Evolutionary conservation across 2,329 filamentous ascomycete genomes (phyloP), one percentile per base, ranked within the genome.

Genomic region (Aspergillus chevalieri): DNA sequence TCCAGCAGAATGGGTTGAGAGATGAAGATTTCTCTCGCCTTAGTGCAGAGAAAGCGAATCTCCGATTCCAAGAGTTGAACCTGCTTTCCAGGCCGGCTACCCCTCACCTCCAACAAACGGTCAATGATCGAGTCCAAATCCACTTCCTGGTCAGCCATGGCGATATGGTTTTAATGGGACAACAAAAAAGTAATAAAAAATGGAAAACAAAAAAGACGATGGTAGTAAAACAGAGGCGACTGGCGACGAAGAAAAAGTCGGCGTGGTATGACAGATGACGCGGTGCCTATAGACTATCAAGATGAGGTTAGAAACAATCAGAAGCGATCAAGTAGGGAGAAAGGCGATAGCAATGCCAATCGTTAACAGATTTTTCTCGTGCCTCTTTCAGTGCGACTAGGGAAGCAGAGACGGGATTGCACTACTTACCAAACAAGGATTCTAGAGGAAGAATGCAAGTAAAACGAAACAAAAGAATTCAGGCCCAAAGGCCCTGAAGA

Each of bases 91-190:
- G 93, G 93, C 68, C 93, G 86, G 81, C 91, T 96, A 71, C 92
- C 93, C 76, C 93, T 87, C 70, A 97, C 93, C 78, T 98, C 93
- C 69, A 97, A 81, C 68, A 98, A 83, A 74, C 93, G 85, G 75
- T 97, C 92, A 80, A 98, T 97, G 84, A 97, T 95, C 67, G 91
- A 96, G 76, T 98, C 93, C 78, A 98, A 82, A 78, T 97, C 92
- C 77, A 97, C 89, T 76, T 97, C 92, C 68, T 82, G 77, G 74
- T 87, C 85, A 72, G 84, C 84, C 85, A 88, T 88, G 69, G 70
- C 74, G 72, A 71, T 65, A 65, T 52, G 64, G 65, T 64, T 70
- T 56, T 64, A 60, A 59, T 50, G 58, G 60, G 52, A 55, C 54
- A 58, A 51, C 52, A 46, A 56, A 57, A 57, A 19, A 12, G 10